phyloP scores from a whole-genome alignment of 495 filamentous ascomycete genomes.

The Chaetomidium leptoderma region DNA sequence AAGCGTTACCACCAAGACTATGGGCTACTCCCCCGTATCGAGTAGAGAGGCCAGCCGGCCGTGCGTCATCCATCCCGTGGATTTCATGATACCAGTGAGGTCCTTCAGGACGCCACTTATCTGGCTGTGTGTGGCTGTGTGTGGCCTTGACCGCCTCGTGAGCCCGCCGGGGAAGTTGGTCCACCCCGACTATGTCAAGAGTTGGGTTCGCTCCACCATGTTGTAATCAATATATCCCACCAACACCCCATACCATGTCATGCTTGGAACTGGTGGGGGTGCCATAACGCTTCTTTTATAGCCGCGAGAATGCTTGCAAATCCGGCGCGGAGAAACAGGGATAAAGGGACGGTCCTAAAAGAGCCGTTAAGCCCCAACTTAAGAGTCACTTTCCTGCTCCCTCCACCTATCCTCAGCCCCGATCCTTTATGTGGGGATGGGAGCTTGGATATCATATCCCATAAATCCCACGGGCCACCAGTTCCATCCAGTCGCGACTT shows the following conservation, averaged over 20 bases:
- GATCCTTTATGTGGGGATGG: neutral
- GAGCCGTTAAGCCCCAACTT: neutral
- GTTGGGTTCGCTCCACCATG: neutral
- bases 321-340: neutral
- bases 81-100: neutral
- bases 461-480: neutral
- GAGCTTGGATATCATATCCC: neutral
- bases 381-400: neutral
- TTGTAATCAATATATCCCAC: neutral
- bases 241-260: neutral
- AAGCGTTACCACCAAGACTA: neutral
- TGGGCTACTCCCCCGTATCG: no score
- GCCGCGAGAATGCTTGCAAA: neutral
- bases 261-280: constrained; percentile 7
- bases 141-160: neutral
- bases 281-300: constrained; percentile 1
- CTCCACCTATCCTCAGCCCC: neutral
- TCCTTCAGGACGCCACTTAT: neutral
- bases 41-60: neutral
- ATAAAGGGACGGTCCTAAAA: neutral
- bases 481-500: neutral
- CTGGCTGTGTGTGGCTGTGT: neutral
- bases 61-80: neutral
- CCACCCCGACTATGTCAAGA: neutral
- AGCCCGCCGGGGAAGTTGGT: neutral